These are phyloP conservation scores for Syzygium syzygioides DNA, from an alignment of 441 rosid genomes.

Conservation along the genomic window DNA sequence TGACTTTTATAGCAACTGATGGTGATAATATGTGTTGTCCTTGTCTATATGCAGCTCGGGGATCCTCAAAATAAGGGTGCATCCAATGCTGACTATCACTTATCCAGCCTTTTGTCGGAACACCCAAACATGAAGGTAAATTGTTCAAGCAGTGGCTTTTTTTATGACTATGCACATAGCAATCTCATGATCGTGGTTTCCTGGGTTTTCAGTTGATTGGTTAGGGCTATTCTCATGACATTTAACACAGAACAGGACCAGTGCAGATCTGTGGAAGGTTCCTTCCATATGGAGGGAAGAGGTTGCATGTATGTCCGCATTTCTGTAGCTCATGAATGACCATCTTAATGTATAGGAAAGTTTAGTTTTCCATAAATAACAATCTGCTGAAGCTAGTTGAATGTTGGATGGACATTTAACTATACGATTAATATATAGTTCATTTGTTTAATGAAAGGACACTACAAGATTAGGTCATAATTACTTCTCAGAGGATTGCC, in stretches of 20 bases:
- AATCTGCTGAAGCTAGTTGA: not conserved
- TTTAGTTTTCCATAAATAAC: not conserved
- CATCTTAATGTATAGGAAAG: not conserved
- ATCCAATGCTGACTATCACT: conserved; percentile 89
- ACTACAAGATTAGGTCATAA: not conserved
- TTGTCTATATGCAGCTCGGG: conserved; percentile 55
- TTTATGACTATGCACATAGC: not conserved
- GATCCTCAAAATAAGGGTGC: conserved; percentile 97
- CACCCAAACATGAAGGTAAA: conserved; percentile 98
- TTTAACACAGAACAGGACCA: not conserved
- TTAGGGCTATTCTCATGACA: not conserved
- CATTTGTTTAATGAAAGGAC: not conserved
- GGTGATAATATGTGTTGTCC: not conserved
- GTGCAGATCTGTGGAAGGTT: not conserved
- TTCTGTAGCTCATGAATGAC: not conserved
- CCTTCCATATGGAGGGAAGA: not conserved
- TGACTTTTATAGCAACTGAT: not conserved
- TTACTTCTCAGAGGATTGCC: not conserved
- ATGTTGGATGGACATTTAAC: not conserved
- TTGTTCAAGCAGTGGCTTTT: not conserved
- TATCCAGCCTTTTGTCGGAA: conserved; percentile 81
- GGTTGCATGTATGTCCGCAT: not conserved
- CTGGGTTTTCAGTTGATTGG: not conserved
- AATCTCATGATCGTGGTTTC: not conserved
- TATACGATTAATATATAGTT: not conserved